Evolutionary conservation across 2,329 filamentous ascomycete genomes (phyloP).

Genomic region (Calonectria ilicicola): DNA sequence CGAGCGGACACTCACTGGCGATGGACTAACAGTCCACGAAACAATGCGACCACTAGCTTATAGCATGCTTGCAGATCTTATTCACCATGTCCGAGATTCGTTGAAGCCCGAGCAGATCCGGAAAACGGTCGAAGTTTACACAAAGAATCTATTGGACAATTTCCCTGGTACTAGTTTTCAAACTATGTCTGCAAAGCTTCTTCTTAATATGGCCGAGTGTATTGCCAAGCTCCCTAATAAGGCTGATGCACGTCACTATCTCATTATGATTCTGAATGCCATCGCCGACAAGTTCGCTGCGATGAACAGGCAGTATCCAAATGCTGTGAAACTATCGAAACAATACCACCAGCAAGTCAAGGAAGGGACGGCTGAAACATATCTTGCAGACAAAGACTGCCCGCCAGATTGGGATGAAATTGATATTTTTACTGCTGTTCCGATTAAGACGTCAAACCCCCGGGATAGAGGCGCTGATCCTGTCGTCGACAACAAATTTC

Average conservation of each 20-base stretch:
- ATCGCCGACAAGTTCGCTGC: constrained; percentile 98
- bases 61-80: constrained; percentile 97
- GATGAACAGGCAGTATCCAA: constrained; percentile 97
- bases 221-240: constrained; percentile 96
- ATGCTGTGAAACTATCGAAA: constrained; percentile 92
- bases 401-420: constrained; percentile 97
- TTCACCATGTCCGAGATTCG: constrained; percentile 95
- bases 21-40: constrained; percentile 96
- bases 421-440: constrained; percentile 95
- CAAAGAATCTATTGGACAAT: constrained; percentile 92
- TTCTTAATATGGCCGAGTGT: constrained; percentile 98
- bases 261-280: constrained; percentile 97
- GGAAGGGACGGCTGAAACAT: constrained; percentile 75
- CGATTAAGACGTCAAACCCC: constrained; percentile 94
- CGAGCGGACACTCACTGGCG: constrained; percentile 92
- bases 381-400: constrained; percentile 83
- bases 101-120: constrained; percentile 91
- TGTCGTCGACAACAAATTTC: constrained; percentile 95
- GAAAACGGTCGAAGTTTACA: constrained; percentile 97
- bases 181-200: constrained; percentile 97
- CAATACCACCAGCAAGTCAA: constrained; percentile 78
- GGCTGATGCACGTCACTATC: constrained; percentile 91
- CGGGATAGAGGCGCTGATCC: constrained; percentile 90
- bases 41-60: constrained; percentile 96
- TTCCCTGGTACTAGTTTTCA: constrained; percentile 99